Evolutionary conservation across 202 grass and related monocot species (phyloP).

Genomic region (Brachypodium distachyon): DNA sequence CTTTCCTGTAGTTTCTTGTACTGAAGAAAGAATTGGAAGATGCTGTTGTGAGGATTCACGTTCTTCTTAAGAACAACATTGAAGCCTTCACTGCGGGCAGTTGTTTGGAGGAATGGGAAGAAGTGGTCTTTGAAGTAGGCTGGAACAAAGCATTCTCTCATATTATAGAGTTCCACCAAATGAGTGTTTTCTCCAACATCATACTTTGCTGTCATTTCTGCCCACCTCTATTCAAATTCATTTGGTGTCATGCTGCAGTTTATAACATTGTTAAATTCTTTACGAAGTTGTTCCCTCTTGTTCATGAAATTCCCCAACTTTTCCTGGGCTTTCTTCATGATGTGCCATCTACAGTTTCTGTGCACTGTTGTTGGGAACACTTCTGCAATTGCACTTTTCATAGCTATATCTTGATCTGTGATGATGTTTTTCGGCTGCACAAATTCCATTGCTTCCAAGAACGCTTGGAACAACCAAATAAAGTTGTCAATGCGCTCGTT

Average conservation of each 20-base stretch:
- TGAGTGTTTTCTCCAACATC: neutral
- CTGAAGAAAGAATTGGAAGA: neutral
- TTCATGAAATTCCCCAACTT: neutral
- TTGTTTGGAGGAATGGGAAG: neutral
- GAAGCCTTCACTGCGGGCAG: neutral
- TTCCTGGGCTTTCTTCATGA: neutral
- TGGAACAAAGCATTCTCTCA: neutral
- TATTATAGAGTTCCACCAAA: neutral
- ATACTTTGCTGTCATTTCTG: neutral
- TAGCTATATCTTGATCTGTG: neutral
- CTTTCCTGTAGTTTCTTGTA: neutral
- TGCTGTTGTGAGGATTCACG: neutral
- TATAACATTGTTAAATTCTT: neutral
- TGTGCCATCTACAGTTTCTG: too few relatives aligned
- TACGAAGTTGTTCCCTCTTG: neutral
- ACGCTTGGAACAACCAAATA: neutral
- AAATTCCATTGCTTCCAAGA: neutral
- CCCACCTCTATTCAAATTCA: neutral
- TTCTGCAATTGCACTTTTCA: too few relatives aligned
- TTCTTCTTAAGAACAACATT: neutral
- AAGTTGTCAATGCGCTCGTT: neutral
- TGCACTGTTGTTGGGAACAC: too few relatives aligned
- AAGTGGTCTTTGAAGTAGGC: neutral
- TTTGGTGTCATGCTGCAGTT: neutral
- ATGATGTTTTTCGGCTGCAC: neutral